Percentiles rank a stretch among this genome's conserved stretches.
These are phyloP conservation scores for Aspergillus spinulosporus DNA, from an alignment of 2,329 filamentous ascomycete genomes.

Conservation along the genomic window DNA sequence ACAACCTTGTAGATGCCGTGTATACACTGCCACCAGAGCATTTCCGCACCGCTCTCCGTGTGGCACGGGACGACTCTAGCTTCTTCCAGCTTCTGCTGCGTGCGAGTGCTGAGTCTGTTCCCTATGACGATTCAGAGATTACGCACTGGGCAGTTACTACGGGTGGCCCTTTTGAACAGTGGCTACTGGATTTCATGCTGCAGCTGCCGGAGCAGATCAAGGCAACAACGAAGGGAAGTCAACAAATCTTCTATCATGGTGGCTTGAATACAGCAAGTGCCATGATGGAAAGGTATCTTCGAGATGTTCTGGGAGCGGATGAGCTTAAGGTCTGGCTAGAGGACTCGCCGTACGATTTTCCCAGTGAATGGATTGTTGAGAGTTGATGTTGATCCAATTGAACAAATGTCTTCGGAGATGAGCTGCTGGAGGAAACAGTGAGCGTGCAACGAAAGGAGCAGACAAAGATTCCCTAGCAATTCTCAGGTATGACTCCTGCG, in stretches of 20 bases:
- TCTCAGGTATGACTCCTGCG: too few species aligned
- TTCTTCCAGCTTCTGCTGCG: slow-evolving; percentile 39
- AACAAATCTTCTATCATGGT: slow-evolving; percentile 30
- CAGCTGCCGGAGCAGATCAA: slow-evolving; percentile 30
- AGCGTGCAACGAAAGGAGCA: too few species aligned
- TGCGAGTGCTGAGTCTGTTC: slow-evolving; percentile 41
- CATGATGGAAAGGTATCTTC: slow-evolving; percentile 26
- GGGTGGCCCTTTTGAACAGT: slow-evolving; percentile 31
- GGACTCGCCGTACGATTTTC: slow-evolving; percentile 24
- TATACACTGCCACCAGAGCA: slow-evolving; percentile 37
- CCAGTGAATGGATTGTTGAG: slow-evolving; percentile 1
- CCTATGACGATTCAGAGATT: slow-evolving; percentile 36
- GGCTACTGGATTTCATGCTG: slow-evolving; percentile 40
- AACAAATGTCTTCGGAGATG: neutral
- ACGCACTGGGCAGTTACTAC: slow-evolving; percentile 39
- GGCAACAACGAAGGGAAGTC: slow-evolving; percentile 12
- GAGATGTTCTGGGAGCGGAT: slow-evolving; percentile 28
- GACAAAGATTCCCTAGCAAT: too few species aligned
- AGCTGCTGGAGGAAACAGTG: neutral
- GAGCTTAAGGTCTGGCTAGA: slow-evolving; percentile 28
- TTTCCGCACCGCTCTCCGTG: slow-evolving; percentile 34
- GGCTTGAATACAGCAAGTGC: slow-evolving; percentile 22
- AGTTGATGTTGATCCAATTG: neutral
- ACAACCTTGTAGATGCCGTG: slow-evolving; percentile 3
- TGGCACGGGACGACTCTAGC: slow-evolving; percentile 25